phyloP scores from a whole-genome alignment of 140 eudicot species.

The Bidens hawaiensis region DNA sequence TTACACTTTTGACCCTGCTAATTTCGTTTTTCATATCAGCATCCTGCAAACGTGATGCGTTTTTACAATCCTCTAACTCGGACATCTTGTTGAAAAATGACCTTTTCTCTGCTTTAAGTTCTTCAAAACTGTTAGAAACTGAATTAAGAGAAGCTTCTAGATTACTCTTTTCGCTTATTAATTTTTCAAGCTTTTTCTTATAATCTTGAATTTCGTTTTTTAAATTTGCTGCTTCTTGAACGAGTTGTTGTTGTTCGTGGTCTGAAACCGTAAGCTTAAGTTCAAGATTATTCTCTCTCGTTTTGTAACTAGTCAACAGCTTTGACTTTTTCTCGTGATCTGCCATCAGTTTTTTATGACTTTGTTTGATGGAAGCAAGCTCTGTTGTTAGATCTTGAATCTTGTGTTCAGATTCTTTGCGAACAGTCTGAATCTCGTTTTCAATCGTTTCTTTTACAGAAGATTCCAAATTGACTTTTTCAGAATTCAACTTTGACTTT shows the following conservation, averaged over 20 bases:
- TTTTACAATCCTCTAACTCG: slow-evolving; percentile 65
- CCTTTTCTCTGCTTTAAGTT: slow-evolving; percentile 46
- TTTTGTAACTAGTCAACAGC: slow-evolving; percentile 40
- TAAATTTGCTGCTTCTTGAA: slow-evolving; percentile 45
- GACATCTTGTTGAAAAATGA: slow-evolving; percentile 35
- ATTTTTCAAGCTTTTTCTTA: slow-evolving; percentile 35
- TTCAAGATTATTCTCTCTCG: slow-evolving; percentile 62
- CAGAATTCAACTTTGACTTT: slow-evolving; percentile 38
- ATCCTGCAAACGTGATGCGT: slow-evolving; percentile 23
- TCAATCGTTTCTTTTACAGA: slow-evolving; percentile 38
- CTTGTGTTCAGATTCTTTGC: slow-evolving; percentile 36
- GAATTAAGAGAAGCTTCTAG: slow-evolving; percentile 46
- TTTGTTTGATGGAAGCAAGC: slow-evolving; percentile 29
- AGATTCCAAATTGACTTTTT: slow-evolving; percentile 38
- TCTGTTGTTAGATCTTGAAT: slow-evolving; percentile 38
- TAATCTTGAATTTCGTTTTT: slow-evolving; percentile 43
- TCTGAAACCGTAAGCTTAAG: slow-evolving; percentile 64
- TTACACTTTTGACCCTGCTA: slow-evolving; percentile 45
- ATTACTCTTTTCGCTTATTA: slow-evolving; percentile 42
- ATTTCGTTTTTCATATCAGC: slow-evolving; percentile 52
- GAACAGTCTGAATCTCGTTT: slow-evolving; percentile 35
- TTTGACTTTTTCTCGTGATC: slow-evolving; percentile 50
- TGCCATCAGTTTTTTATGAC: slow-evolving; percentile 18
- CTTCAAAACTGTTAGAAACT: slow-evolving; percentile 39
- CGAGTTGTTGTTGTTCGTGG: slow-evolving; percentile 56